Conservation (phyloP, 768 basidiomycete genomes). For the Tylopilus sp. region DNA sequence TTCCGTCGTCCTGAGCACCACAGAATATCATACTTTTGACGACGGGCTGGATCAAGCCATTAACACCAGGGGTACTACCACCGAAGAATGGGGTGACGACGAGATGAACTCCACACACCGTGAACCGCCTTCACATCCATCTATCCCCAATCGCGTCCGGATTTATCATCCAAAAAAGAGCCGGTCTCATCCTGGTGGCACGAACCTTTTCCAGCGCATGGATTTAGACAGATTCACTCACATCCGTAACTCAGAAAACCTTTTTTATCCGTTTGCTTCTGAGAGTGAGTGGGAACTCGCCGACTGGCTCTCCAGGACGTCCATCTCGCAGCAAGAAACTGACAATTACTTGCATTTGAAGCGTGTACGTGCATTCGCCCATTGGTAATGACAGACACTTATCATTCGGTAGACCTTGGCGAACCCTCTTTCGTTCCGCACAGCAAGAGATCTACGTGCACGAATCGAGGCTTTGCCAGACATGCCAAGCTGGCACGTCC, state of each 20-base stretch:
- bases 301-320: not conserved
- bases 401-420: not conserved
- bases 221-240: not conserved
- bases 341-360: not conserved
- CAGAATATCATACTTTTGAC: not conserved
- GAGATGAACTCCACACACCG: no score
- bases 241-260: not conserved
- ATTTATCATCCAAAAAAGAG: not conserved
- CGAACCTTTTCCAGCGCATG: slow-evolving; percentile 4
- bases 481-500: not conserved
- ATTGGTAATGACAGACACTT: not conserved
- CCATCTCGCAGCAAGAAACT: slow-evolving; percentile 1
- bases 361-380: not conserved
- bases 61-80: no score
- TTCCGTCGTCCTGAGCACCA: no score
- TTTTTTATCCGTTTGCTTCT: not conserved
- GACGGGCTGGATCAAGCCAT: not conserved
- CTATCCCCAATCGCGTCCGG: not conserved
- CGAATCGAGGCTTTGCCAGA: slow-evolving; percentile 1
- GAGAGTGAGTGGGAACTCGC: slow-evolving; percentile 2
- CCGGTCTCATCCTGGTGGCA: not conserved
- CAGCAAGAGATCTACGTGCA: not conserved
- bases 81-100: no score
- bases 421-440: not conserved
- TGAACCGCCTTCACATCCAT: no score